Conservation (phyloP, 768 basidiomycete genomes). For the Lactarius deliciosus region DNA sequence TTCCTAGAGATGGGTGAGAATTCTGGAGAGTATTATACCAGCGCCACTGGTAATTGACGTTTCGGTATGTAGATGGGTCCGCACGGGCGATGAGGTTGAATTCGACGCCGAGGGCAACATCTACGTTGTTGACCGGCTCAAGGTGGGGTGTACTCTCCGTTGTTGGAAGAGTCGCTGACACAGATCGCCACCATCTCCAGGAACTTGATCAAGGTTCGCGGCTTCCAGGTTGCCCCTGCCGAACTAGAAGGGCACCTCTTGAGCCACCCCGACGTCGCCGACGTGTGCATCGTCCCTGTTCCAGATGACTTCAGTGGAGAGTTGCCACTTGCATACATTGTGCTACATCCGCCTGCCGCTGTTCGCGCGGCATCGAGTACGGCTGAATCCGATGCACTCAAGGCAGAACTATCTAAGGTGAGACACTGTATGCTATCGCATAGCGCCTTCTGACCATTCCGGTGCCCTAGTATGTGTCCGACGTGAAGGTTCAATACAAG, state of each 20-base stretch:
- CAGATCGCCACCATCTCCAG: slow-evolving; percentile 36
- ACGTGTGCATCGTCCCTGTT: slow-evolving; percentile 64
- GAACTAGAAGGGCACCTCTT: slow-evolving; percentile 66
- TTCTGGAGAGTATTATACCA: not conserved
- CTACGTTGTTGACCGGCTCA: slow-evolving; percentile 60
- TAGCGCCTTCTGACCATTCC: not conserved
- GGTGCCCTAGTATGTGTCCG: slow-evolving; percentile 33
- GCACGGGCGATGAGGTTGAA: slow-evolving; percentile 63
- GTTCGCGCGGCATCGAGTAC: slow-evolving; percentile 12
- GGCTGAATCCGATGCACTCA: slow-evolving; percentile 19
- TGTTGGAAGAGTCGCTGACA: slow-evolving; percentile 8
- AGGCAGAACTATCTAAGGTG: slow-evolving; percentile 26
- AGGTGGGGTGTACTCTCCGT: slow-evolving; percentile 36
- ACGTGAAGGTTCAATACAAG: slow-evolving; percentile 39
- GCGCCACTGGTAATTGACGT: not conserved
- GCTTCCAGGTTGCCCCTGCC: slow-evolving; percentile 74
- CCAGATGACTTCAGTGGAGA: slow-evolving; percentile 74
- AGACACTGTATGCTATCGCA: not conserved
- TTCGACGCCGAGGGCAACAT: slow-evolving; percentile 55
- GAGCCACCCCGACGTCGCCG: slow-evolving; percentile 56
- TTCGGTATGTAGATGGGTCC: slow-evolving; percentile 54
- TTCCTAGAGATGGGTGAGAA: slow-evolving; percentile 60
- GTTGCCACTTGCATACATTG: slow-evolving; percentile 67
- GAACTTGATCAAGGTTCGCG: slow-evolving; percentile 68
- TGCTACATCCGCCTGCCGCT: slow-evolving; percentile 39